These are phyloP conservation scores for Poa annua DNA, from an alignment of 176 grass and related monocot genomes.

Conservation along the genomic window DNA sequence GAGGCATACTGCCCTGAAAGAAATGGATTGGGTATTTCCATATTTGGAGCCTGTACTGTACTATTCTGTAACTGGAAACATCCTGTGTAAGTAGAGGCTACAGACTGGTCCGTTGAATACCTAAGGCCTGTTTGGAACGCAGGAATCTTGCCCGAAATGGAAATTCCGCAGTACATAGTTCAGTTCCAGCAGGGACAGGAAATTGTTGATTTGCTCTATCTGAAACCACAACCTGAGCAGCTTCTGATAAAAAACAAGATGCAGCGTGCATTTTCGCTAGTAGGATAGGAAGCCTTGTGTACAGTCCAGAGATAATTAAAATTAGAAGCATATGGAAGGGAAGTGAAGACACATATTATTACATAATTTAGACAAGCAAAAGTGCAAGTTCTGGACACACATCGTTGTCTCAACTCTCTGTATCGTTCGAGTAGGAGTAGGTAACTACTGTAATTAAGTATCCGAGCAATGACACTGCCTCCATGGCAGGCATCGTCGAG, in stretches of 20 bases:
- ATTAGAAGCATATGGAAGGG: background rate
- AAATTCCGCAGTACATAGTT: too few relatives aligned
- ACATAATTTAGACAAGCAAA: constrained; percentile 17
- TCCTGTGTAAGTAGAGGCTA: background rate
- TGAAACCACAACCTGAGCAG: background rate
- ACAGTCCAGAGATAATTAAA: background rate
- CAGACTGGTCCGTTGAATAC: background rate
- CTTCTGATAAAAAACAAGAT: constrained; percentile 8
- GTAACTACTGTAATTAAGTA: constrained; percentile 8
- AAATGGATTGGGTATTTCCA: background rate
- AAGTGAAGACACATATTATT: constrained; percentile 30
- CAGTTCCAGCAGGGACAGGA: too few relatives aligned
- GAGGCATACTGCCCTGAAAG: background rate
- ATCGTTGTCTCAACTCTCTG: background rate
- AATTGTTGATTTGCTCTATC: background rate
- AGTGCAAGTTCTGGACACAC: background rate
- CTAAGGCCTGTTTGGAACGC: background rate
- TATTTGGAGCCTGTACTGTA: background rate
- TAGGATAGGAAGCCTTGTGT: background rate
- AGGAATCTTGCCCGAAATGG: background rate
- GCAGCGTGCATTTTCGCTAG: background rate
- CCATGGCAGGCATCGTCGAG: constrained; percentile 2
- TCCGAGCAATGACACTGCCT: background rate
- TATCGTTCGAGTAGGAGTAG: background rate
- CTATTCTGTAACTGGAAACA: constrained; percentile 8